Base-by-base conservation (phyloP, 495 filamentous ascomycete genomes). In the Podospora pseudopauciseta region DNA sequence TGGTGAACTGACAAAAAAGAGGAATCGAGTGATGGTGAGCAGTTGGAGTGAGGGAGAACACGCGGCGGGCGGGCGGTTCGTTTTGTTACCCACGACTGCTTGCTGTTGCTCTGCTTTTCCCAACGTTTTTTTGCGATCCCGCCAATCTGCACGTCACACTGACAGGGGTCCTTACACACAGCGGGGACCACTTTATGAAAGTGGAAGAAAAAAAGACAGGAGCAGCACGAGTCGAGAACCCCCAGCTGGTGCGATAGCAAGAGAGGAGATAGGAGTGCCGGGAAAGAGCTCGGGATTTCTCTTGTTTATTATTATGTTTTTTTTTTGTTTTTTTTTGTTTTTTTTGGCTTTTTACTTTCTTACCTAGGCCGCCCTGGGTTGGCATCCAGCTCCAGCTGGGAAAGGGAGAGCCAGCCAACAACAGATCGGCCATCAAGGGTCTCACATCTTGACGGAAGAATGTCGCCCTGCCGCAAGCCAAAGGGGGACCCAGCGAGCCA, bases 61-160 rank as follows among this genome's bases (percentile, higher is more conserved):
- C 55, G 61, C n/a, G 32, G 15, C 58, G 68, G 60, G 30, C 30
- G 28, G 62, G 23, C 49, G 30, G 62, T 55, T 20, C 30, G 13
- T 65, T 71, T 56, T 68, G 63, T 60, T 44, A 66, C 39, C 39
- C 39, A 49, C 39, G 39, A 49, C 39, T 49, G 39, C 39, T 49
- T 49, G 39, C 15, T 49, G 39, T 49, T 18, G 30, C 61, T 26
- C 9, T n/a, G 26, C 23, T 27, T 27, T 65, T 60, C 68, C 60
- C 65, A 71, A 71, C 64, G 71, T 56, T 67, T 71, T 71, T 65
- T 28, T 18, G 54, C 26, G 66, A 62, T 65, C 65, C 65, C 69
- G 59, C 69, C 70, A 73, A 71, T 67, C 65, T 73, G 69, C 65
- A 68, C 67, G 70, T 67, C 67, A 68, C 68, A 70, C 67, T 61